These are phyloP conservation scores for Pseudocercospora vitis DNA, from an alignment of 2,329 filamentous ascomycete genomes.

Conservation along the genomic window DNA sequence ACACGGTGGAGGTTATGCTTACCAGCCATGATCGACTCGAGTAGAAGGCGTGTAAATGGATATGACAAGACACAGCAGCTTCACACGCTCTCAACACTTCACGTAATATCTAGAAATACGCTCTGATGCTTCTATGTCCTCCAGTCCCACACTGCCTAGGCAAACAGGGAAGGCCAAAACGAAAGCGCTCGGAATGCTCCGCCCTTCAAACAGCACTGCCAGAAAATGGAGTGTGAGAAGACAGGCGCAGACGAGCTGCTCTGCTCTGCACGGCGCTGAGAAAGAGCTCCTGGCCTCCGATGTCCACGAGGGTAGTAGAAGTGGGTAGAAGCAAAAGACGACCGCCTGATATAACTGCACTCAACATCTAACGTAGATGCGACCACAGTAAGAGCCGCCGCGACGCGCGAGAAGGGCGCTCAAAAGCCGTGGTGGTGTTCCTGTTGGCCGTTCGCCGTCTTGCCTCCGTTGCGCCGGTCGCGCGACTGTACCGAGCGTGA, in stretches of 20 bases:
- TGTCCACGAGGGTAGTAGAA: neutral
- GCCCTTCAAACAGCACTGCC: neutral
- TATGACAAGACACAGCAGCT: conserved; percentile 18
- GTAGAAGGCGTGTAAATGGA: conserved; percentile 13
- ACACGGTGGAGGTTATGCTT: conserved; percentile 19
- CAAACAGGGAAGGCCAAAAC: neutral
- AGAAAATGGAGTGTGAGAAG: too few species aligned
- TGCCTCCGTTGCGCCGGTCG: conserved; percentile 16
- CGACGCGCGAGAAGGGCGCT: neutral
- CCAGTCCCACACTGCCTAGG: conserved; percentile 8
- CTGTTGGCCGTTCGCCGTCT: conserved; percentile 7
- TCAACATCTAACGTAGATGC: neutral
- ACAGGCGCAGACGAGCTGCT: conserved; percentile 4
- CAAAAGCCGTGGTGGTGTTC: too few species aligned
- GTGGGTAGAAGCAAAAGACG: neutral
- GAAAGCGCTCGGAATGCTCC: neutral
- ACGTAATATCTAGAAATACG: conserved; percentile 27
- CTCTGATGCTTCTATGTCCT: conserved; percentile 7
- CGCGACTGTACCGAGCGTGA: conserved; percentile 8
- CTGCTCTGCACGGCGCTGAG: neutral
- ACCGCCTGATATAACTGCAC: too few species aligned
- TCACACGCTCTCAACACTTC: conserved; percentile 28
- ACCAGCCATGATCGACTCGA: conserved; percentile 25
- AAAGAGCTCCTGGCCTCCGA: neutral
- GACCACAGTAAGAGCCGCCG: neutral